Conservation (phyloP, 768 basidiomycete genomes). For the Xerocomellus chrysenteron region DNA sequence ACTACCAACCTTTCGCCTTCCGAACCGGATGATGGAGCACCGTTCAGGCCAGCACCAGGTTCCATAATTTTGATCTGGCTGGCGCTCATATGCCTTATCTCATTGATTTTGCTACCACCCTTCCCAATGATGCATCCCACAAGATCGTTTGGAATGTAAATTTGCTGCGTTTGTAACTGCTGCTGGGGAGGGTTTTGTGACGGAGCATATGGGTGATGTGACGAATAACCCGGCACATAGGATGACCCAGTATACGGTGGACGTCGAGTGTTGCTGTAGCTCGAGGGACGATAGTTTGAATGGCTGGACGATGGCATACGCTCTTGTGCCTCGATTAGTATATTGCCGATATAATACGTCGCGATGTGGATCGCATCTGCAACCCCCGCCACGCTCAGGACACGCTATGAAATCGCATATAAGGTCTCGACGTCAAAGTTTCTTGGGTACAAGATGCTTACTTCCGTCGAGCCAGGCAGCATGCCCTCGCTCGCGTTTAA, state of each 20-base stretch:
- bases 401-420: slow-evolving; percentile 58
- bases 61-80: slow-evolving; percentile 99
- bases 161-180: slow-evolving; percentile 93
- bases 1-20: slow-evolving; percentile 93
- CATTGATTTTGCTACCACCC: slow-evolving; percentile 97
- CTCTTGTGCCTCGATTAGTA: slow-evolving; percentile 90
- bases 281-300: slow-evolving; percentile 64
- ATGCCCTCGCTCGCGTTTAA: slow-evolving; percentile 97
- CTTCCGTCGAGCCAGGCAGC: slow-evolving; percentile 99
- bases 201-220: slow-evolving; percentile 44
- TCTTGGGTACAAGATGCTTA: slow-evolving; percentile 34
- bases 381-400: slow-evolving; percentile 96
- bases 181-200: slow-evolving; percentile 66
- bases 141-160: slow-evolving; percentile 96
- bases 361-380: slow-evolving; percentile 99
- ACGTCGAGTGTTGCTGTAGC: slow-evolving; percentile 43
- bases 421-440: slow-evolving; percentile 6
- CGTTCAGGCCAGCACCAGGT: slow-evolving; percentile 79
- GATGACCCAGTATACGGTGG: slow-evolving; percentile 54
- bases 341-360: slow-evolving; percentile 98
- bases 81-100: slow-evolving; percentile 92
- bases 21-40: slow-evolving; percentile 67
- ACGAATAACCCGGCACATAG: slow-evolving; percentile 66
- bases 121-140: slow-evolving; percentile 99
- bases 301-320: slow-evolving; percentile 68